Percentiles rank a stretch among this genome's conserved stretches.
These are phyloP conservation scores for Colletotrichum brevisporum DNA, from an alignment of 2,329 filamentous ascomycete species.

Conservation along the genomic window DNA sequence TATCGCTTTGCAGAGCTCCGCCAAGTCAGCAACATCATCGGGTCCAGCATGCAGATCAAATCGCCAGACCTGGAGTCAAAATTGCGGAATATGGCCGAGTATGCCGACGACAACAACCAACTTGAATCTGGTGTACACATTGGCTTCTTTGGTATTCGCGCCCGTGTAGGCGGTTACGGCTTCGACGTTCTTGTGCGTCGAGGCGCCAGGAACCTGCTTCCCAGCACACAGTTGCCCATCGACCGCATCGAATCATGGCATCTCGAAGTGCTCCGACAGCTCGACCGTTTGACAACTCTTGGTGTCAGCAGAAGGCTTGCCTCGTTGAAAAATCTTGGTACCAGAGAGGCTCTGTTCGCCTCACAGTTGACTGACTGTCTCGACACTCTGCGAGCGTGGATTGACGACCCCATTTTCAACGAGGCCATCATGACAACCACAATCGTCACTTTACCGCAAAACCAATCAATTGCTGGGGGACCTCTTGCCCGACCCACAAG, in stretches of 20 bases:
- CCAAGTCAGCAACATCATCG: conserved; percentile 78
- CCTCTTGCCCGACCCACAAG: conserved; percentile 45
- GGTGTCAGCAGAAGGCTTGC: conserved; percentile 56
- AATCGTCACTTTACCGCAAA: conserved; percentile 57
- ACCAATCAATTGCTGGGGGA: conserved; percentile 40
- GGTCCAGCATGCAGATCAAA: conserved; percentile 81
- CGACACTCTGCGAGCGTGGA: conserved; percentile 55
- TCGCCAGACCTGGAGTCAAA: conserved; percentile 71
- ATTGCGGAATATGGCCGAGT: conserved; percentile 75
- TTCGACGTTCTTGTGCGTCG: conserved; percentile 76
- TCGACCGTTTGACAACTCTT: conserved; percentile 61
- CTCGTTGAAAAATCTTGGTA: conserved; percentile 53
- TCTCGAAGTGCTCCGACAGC: conserved; percentile 64
- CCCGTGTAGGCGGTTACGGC: conserved; percentile 64
- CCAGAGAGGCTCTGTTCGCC: conserved; percentile 60
- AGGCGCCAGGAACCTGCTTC: conserved; percentile 71
- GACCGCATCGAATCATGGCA: conserved; percentile 69
- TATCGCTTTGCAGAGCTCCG: conserved; percentile 82
- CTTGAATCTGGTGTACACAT: conserved; percentile 69
- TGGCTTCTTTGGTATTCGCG: conserved; percentile 70
- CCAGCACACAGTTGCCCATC: conserved; percentile 68
- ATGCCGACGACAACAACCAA: conserved; percentile 62
- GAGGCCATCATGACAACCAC: conserved; percentile 61
- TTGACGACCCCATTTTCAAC: conserved; percentile 61
- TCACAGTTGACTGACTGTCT: conserved; percentile 60